Evolutionary conservation across 306 rosid genomes (phyloP).

Genomic region (Heteromeles arbutifolia): DNA sequence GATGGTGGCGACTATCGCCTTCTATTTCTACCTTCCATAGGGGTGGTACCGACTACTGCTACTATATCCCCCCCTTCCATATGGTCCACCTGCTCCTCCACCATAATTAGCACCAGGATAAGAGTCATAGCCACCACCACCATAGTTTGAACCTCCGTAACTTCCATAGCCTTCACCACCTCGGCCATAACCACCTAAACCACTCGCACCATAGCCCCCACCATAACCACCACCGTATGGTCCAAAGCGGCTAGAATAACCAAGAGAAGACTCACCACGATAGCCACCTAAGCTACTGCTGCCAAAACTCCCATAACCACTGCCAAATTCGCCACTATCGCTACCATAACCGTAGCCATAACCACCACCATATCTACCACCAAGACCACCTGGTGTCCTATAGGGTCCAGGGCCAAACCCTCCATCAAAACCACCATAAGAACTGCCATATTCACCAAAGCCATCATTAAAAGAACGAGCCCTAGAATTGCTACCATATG

Average conservation of each 20-base stretch:
- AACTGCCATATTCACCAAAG: slow-evolving; percentile 69
- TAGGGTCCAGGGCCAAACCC: slow-evolving; percentile 74
- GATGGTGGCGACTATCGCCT: slow-evolving; percentile 26
- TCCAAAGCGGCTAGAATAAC: slow-evolving; percentile 48
- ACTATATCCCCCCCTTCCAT: slow-evolving; percentile 66
- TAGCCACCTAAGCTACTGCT: slow-evolving; percentile 59
- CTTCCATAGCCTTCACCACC: slow-evolving; percentile 53
- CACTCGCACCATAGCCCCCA: slow-evolving; percentile 41
- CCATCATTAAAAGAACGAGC: slow-evolving; percentile 81
- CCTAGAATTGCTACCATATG: slow-evolving; percentile 95
- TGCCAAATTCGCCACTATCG: slow-evolving; percentile 47
- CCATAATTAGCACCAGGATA: slow-evolving; percentile 52
- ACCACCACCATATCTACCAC: slow-evolving; percentile 61
- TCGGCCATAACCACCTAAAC: slow-evolving; percentile 59
- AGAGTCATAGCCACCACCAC: slow-evolving; percentile 45
- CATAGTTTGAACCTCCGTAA: slow-evolving; percentile 46
- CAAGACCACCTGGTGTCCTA: slow-evolving; percentile 73
- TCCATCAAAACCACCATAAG: slow-evolving; percentile 73
- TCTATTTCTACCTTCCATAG: slow-evolving; percentile 45
- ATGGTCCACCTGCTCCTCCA: slow-evolving; percentile 51
- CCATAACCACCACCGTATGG: slow-evolving; percentile 56
- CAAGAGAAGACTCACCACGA: slow-evolving; percentile 53
- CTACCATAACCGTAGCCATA: slow-evolving; percentile 55
- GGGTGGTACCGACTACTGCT: slow-evolving; percentile 68
- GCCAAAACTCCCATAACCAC: slow-evolving; percentile 51